phyloP scores from a whole-genome alignment of 2,329 filamentous ascomycete genomes.

The Aureobasidium musti region DNA sequence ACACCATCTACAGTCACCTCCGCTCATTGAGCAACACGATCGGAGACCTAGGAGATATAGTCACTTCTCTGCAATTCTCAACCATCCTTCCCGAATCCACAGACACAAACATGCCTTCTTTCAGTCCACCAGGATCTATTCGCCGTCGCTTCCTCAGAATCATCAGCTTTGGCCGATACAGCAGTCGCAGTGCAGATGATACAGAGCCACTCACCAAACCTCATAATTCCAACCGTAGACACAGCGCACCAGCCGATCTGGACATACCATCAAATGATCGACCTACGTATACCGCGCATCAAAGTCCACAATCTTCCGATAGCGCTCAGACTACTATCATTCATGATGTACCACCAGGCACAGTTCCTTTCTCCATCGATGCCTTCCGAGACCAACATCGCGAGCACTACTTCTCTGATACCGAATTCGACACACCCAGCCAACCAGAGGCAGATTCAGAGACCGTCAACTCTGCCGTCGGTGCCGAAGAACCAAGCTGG shows the following conservation, averaged over 20 bases:
- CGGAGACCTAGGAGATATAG: not conserved
- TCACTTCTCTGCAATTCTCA: not conserved
- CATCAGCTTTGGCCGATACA: constrained; percentile 11
- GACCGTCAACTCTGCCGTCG: not conserved
- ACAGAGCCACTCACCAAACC: not conserved
- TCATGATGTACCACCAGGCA: not conserved
- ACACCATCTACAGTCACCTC: constrained; percentile 2
- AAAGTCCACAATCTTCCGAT: not conserved
- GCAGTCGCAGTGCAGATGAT: constrained; percentile 4
- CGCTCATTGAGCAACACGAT: constrained; percentile 8
- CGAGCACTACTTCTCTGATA: not conserved
- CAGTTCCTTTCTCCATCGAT: not conserved
- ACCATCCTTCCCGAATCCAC: not conserved
- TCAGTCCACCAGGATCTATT: not conserved
- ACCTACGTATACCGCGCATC: not conserved
- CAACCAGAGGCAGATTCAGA: not conserved
- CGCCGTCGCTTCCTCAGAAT: constrained; percentile 13
- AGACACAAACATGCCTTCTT: constrained; percentile 11
- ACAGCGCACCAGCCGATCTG: constrained; percentile 2
- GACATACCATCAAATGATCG: not conserved
- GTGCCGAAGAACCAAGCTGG: not conserved
- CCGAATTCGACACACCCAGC: not conserved
- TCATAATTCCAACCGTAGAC: not conserved
- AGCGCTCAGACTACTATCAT: not conserved
- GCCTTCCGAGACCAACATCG: constrained; percentile 12